phyloP scores from a whole-genome alignment of 768 basidiomycete species.

The Chalciporus piperatus region DNA sequence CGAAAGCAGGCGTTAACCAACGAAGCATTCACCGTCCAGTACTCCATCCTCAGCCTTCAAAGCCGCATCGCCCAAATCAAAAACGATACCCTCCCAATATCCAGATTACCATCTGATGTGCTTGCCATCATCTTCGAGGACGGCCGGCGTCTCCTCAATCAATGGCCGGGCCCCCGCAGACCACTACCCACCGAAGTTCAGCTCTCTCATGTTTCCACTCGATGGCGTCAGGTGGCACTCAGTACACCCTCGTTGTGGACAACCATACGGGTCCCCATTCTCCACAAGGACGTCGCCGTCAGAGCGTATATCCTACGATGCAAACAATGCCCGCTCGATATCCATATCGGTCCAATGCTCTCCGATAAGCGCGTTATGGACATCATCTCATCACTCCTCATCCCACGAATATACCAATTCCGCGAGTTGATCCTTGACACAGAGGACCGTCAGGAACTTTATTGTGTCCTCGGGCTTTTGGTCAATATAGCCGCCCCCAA shows the following conservation, averaged over 20 bases:
- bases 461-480: constrained; percentile 22
- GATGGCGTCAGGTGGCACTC: constrained; percentile 37
- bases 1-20: constrained; percentile 19
- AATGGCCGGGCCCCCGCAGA: constrained; percentile 26
- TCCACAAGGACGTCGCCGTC: constrained; percentile 27
- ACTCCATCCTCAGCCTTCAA: constrained; percentile 28
- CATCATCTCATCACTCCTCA: constrained; percentile 24
- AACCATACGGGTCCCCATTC: constrained; percentile 31
- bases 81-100: constrained; percentile 29
- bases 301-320: constrained; percentile 32
- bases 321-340: constrained; percentile 29
- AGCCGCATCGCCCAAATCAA: constrained; percentile 33
- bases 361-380: constrained; percentile 24
- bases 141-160: constrained; percentile 25
- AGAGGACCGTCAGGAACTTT: constrained; percentile 31
- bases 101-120: constrained; percentile 30
- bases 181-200: constrained; percentile 33
- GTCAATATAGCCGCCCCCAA: constrained; percentile 22
- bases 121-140: constrained; percentile 35
- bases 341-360: constrained; percentile 31
- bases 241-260: constrained; percentile 36
- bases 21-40: constrained; percentile 26
- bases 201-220: constrained; percentile 34
- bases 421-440: constrained; percentile 32
- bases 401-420: constrained; percentile 31